Conservation (phyloP, 163 green algal species). For the Scenedesmus sp. region DNA sequence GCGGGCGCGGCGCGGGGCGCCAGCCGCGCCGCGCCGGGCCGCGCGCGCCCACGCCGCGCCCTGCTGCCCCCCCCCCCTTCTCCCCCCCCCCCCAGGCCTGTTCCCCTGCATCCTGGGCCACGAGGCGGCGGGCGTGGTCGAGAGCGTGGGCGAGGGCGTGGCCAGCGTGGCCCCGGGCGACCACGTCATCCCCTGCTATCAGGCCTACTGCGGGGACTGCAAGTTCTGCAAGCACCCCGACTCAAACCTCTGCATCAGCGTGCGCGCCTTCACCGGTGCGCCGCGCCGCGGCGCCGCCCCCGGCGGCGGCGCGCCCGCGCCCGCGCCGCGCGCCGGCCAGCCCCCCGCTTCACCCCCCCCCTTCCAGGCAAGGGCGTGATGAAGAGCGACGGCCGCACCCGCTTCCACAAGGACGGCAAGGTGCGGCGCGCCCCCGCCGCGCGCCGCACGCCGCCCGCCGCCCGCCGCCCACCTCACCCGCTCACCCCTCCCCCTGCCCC, state of each 20-base stretch:
- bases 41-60: too few relatives aligned
- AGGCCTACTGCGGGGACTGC: constrained; percentile 90
- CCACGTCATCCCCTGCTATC: constrained; percentile 98
- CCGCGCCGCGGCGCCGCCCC: background rate
- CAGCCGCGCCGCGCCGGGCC: background rate
- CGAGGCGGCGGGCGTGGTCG: constrained; percentile 93
- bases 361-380: constrained; percentile 94
- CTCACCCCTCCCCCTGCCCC: background rate
- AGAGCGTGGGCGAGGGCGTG: constrained; percentile 95
- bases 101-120: constrained; percentile 99
- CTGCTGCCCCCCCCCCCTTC: background rate
- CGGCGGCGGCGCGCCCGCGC: too few relatives aligned
- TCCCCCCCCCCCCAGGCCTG: constrained; percentile 92
- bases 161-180: constrained; percentile 86
- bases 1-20: background rate
- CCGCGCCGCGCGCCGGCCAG: too few relatives aligned
- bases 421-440: constrained; percentile 14
- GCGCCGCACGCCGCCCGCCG: background rate
- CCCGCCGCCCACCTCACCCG: background rate
- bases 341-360: too few relatives aligned
- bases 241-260: constrained; percentile 93
- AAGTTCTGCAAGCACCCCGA: constrained; percentile 96
- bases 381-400: constrained; percentile 83
- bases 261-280: constrained; percentile 85
- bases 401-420: constrained; percentile 90